Evolutionary conservation across 345 rosid genomes (phyloP).

Genomic region (Isatis tinctoria): DNA sequence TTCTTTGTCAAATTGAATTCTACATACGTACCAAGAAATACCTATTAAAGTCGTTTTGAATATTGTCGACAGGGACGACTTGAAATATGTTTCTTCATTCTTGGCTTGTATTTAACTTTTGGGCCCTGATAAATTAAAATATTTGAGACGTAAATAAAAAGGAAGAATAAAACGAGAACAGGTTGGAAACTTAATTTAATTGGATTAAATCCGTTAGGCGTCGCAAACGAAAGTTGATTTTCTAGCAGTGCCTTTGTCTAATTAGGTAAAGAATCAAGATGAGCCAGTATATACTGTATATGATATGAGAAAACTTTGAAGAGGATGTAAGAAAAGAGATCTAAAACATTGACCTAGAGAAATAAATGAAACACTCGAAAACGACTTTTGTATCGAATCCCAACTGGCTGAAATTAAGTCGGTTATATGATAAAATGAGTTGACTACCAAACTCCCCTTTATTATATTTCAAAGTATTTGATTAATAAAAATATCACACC

Average conservation of each 20-base stretch:
- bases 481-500: not conserved
- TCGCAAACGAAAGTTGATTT: not conserved
- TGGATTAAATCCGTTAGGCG: not conserved
- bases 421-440: not conserved
- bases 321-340: not conserved
- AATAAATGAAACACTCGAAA: not conserved
- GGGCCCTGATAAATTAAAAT: not conserved
- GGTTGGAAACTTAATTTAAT: not conserved
- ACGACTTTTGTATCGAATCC: not conserved
- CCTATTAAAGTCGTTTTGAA: not conserved
- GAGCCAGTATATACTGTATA: not conserved
- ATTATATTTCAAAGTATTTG: not conserved
- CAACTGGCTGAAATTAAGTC: not conserved
- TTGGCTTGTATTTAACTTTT: not conserved
- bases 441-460: not conserved
- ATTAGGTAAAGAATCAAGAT: not conserved
- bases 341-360: not conserved
- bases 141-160: not conserved
- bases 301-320: not conserved
- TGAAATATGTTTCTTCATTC: constrained; percentile 7
- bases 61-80: constrained; percentile 10
- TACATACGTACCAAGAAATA: not conserved
- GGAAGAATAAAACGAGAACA: not conserved
- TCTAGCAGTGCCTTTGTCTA: not conserved
- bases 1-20: not conserved